Conservation (phyloP, 1,284 basidiomycete species). For the Mycosarcoma mackinlayi region DNA sequence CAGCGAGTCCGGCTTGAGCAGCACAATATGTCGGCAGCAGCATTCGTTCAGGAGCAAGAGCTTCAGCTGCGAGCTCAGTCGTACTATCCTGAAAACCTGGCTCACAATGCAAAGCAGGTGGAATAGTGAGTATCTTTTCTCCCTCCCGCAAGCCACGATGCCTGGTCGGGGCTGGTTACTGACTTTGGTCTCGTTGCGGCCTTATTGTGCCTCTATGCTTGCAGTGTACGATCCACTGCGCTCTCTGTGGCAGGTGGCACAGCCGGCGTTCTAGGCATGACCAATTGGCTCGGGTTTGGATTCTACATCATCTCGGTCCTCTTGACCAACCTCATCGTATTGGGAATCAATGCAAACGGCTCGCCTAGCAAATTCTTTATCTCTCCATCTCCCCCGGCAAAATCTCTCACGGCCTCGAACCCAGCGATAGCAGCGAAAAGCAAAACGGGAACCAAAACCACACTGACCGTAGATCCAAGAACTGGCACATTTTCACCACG, state of each 20-base stretch:
- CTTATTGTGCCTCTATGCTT: too few relatives aligned
- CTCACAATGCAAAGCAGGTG: slow-evolving; percentile 59
- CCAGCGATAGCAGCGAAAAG: slow-evolving; percentile 7
- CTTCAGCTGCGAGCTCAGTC: slow-evolving; percentile 48
- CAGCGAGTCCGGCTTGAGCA: too few relatives aligned
- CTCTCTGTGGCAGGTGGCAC: slow-evolving; percentile 59
- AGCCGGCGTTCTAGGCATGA: slow-evolving; percentile 63
- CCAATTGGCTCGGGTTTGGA: slow-evolving; percentile 60
- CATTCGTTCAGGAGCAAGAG: slow-evolving; percentile 41
- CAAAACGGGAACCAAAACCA: background rate
- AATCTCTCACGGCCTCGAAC: slow-evolving; percentile 5
- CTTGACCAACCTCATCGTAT: slow-evolving; percentile 51
- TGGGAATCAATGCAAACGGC: slow-evolving; percentile 48
- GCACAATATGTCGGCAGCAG: slow-evolving; percentile 37
- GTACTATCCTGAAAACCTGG: slow-evolving; percentile 58
- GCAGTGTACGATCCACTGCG: slow-evolving; percentile 59
- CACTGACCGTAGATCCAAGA: slow-evolving; percentile 28
- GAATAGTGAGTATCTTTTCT: slow-evolving; percentile 59
- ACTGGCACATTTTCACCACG: slow-evolving; percentile 22
- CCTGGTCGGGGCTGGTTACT: background rate
- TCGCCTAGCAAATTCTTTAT: slow-evolving; percentile 50
- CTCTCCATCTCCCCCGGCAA: slow-evolving; percentile 30
- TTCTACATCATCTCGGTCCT: slow-evolving; percentile 60
- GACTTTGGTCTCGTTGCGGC: too few relatives aligned
- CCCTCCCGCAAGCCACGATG: too few relatives aligned